phyloP scores from a whole-genome alignment of 2,329 filamentous ascomycete species.

The Parascedosporium putredinis region DNA sequence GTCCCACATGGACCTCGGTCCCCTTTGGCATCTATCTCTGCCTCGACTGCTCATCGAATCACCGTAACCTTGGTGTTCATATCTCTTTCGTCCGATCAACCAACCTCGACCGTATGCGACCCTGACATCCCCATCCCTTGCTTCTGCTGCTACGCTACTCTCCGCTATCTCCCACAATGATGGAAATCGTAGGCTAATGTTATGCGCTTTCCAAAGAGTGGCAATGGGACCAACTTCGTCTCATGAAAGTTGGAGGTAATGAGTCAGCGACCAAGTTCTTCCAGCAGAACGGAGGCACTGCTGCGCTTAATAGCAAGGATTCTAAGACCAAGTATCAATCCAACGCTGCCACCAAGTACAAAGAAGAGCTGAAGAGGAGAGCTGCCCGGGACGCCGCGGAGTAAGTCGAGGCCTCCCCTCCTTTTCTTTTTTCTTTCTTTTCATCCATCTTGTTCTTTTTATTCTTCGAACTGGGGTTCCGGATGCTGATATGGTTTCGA shows the following conservation, averaged over 20 bases:
- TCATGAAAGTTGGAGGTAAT: conserved; percentile 98
- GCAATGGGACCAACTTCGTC: conserved; percentile 96
- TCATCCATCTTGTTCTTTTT: too few relatives aligned
- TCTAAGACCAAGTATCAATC: conserved; percentile 95
- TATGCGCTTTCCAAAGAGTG: conserved; percentile 49
- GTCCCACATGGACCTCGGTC: conserved; percentile 96
- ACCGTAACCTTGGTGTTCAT: conserved; percentile 95
- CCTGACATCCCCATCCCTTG: not conserved
- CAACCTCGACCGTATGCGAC: conserved; percentile 82
- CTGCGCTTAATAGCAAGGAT: conserved; percentile 91
- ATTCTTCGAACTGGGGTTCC: too few relatives aligned
- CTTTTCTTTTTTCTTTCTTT: too few relatives aligned
- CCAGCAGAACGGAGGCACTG: conserved; percentile 88
- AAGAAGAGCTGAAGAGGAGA: conserved; percentile 85
- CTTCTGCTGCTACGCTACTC: not conserved
- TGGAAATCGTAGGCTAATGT: conserved; percentile 2
- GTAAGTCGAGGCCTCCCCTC: too few relatives aligned
- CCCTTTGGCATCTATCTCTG: conserved; percentile 97
- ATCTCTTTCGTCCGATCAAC: conserved; percentile 98
- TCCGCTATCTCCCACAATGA: too few relatives aligned
- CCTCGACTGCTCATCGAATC: conserved; percentile 93
- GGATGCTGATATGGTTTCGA: too few relatives aligned
- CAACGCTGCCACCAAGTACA: conserved; percentile 90
- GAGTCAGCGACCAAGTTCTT: conserved; percentile 98
- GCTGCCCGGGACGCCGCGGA: conserved; percentile 74